Evolutionary conservation across 768 basidiomycete species (phyloP).

Genomic region (Hortiboletus flavorubellus): DNA sequence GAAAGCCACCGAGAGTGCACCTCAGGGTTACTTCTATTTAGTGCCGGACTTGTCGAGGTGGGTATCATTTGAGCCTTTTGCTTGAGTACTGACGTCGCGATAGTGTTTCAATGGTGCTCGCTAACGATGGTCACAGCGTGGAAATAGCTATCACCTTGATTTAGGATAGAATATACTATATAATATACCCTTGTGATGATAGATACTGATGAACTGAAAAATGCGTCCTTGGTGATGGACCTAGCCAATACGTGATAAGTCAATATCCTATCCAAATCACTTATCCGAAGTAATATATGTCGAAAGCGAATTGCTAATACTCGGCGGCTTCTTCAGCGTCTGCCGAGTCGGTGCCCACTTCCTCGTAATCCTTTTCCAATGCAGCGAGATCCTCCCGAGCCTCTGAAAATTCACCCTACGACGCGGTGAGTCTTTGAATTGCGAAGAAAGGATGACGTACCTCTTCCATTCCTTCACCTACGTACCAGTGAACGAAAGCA

Average conservation of each 20-base stretch:
- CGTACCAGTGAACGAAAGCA: constrained; percentile 92
- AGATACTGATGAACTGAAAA: background rate
- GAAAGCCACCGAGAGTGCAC: constrained; percentile 49
- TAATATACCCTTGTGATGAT: background rate
- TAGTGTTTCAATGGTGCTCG: constrained; percentile 30
- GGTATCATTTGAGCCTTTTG: constrained; percentile 10
- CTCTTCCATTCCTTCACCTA: constrained; percentile 99
- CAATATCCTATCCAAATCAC: constrained; percentile 6
- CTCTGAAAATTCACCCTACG: constrained; percentile 94
- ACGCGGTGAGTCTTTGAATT: constrained; percentile 6
- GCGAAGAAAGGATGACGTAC: constrained; percentile 27
- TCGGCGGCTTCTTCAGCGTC: constrained; percentile 61
- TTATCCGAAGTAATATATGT: constrained; percentile 3
- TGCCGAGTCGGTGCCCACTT: constrained; percentile 77
- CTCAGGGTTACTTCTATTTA: constrained; percentile 42
- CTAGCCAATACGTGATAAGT: constrained; percentile 10
- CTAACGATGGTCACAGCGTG: constrained; percentile 36
- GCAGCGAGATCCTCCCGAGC: constrained; percentile 98
- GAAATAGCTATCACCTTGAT: constrained; percentile 28
- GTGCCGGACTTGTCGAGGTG: constrained; percentile 72
- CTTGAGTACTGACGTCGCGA: background rate
- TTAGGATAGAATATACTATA: background rate
- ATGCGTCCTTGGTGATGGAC: background rate
- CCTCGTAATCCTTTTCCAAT: constrained; percentile 93
- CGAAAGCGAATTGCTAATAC: constrained; percentile 35